Conservation (phyloP, 148 eudicot genomes). For the Euryodendron excelsum region DNA sequence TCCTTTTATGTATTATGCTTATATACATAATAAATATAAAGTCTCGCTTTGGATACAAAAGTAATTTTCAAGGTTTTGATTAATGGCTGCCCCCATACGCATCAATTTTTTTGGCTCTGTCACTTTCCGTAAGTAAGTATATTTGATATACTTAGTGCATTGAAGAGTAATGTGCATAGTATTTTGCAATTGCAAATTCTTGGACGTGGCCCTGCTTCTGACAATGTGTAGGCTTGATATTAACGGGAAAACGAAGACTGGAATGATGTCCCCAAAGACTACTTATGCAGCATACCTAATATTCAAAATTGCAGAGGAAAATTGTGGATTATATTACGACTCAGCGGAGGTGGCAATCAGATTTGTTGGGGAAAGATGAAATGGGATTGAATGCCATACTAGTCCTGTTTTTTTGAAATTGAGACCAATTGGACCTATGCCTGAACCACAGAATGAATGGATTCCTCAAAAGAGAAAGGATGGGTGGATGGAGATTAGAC, state of each 20-base stretch:
- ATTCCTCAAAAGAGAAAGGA: conserved; percentile 46
- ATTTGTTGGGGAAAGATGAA: conserved; percentile 21
- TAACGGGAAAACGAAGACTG: not conserved
- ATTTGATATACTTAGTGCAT: too few species aligned
- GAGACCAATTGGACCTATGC: too few species aligned
- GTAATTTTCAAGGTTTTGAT: too few species aligned
- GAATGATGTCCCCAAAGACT: conserved; percentile 8
- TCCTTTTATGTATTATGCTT: too few species aligned
- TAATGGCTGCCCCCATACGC: too few species aligned
- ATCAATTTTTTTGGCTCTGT: too few species aligned
- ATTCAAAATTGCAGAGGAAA: not conserved
- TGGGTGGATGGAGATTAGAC: conserved; percentile 59
- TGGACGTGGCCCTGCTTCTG: not conserved
- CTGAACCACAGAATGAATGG: not conserved
- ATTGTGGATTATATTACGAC: not conserved
- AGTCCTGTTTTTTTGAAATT: conserved; percentile 13
- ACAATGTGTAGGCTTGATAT: conserved; percentile 2
- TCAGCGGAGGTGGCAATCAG: not conserved
- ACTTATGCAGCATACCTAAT: conserved; percentile 10
- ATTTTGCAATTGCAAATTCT: not conserved
- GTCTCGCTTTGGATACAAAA: too few species aligned
- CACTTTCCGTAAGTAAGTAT: too few species aligned
- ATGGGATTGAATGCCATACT: conserved; percentile 14
- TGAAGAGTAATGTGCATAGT: too few species aligned
- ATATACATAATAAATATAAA: too few species aligned